These are phyloP conservation scores for Botrytis byssoidea DNA, from an alignment of 2,329 filamentous ascomycete genomes.

Conservation along the genomic window DNA sequence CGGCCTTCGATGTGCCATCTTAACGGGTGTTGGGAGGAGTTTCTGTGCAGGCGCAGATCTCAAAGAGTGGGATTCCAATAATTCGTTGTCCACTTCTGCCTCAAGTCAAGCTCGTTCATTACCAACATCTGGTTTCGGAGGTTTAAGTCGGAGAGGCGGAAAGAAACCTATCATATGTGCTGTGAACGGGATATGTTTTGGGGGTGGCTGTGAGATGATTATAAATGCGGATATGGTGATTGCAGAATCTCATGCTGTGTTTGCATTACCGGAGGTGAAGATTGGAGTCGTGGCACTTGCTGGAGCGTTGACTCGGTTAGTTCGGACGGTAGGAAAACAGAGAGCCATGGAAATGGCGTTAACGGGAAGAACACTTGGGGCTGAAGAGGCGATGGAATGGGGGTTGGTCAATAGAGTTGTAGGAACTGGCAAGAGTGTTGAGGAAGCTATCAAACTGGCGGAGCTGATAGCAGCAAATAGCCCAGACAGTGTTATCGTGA, in stretches of 20 bases:
- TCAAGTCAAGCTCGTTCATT: conserved; percentile 4
- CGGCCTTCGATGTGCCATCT: conserved; percentile 54
- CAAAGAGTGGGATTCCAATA: conserved; percentile 49
- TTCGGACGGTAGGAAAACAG: conserved; percentile 64
- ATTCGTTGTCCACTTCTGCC: neutral
- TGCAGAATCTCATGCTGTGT: conserved; percentile 56
- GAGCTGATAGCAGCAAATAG: conserved; percentile 62
- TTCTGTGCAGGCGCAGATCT: conserved; percentile 70
- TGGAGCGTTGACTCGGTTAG: conserved; percentile 66
- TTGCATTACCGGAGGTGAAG: conserved; percentile 70
- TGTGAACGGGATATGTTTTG: conserved; percentile 72
- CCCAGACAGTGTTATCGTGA: conserved; percentile 75
- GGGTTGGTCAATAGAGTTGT: conserved; percentile 70
- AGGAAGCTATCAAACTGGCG: conserved; percentile 61
- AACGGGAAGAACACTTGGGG: conserved; percentile 58
- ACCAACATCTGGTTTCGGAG: conserved; percentile 58
- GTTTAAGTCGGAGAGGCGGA: conserved; percentile 62
- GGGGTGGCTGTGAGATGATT: conserved; percentile 75
- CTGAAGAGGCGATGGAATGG: conserved; percentile 61
- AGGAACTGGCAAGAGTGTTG: conserved; percentile 48
- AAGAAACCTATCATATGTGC: conserved; percentile 76
- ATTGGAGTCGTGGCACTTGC: conserved; percentile 70
- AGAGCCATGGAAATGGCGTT: conserved; percentile 71
- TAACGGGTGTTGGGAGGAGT: conserved; percentile 62
- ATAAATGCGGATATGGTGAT: conserved; percentile 72